These are phyloP conservation scores for Raffaelea arxii DNA, from an alignment of 2,329 filamentous ascomycete genomes.

Conservation along the genomic window DNA sequence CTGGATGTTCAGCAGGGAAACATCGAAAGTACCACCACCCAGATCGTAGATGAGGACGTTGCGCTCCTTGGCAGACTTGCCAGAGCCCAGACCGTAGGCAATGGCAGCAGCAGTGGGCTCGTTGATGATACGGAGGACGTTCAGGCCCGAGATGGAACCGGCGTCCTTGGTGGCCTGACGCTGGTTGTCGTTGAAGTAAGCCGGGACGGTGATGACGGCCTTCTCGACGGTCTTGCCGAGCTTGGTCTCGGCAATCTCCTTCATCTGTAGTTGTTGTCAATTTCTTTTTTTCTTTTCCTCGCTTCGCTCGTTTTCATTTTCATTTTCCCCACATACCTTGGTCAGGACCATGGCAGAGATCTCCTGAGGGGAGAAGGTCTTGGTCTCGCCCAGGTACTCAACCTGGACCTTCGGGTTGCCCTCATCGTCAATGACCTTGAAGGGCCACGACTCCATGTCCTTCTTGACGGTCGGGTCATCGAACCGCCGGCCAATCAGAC, in stretches of 20 bases:
- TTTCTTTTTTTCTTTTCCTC: not conserved
- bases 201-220: slow-evolving; percentile 96
- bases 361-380: slow-evolving; percentile 96
- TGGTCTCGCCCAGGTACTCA: slow-evolving; percentile 87
- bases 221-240: slow-evolving; percentile 98
- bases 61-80: slow-evolving; percentile 95
- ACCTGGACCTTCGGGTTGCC: slow-evolving; percentile 90
- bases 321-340: slow-evolving; percentile 65
- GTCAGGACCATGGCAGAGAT: slow-evolving; percentile 97
- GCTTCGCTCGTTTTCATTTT: too few species aligned
- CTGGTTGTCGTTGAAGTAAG: slow-evolving; percentile 99
- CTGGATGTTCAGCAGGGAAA: slow-evolving; percentile 96
- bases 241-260: slow-evolving; percentile 97
- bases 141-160: slow-evolving; percentile 92
- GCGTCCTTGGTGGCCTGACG: slow-evolving; percentile 99
- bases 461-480: slow-evolving; percentile 97
- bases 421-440: slow-evolving; percentile 89
- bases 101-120: slow-evolving; percentile 97
- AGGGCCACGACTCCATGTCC: slow-evolving; percentile 97
- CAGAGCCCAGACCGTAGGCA: slow-evolving; percentile 91
- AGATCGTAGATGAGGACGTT: slow-evolving; percentile 99
- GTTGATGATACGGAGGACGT: slow-evolving; percentile 99
- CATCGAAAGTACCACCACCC: slow-evolving; percentile 99
- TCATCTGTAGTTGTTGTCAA: slow-evolving; percentile 60
- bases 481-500: slow-evolving; percentile 92